These are phyloP conservation scores for Aspergillus funiculosus DNA, from an alignment of 495 filamentous ascomycete species.

Conservation along the genomic window DNA sequence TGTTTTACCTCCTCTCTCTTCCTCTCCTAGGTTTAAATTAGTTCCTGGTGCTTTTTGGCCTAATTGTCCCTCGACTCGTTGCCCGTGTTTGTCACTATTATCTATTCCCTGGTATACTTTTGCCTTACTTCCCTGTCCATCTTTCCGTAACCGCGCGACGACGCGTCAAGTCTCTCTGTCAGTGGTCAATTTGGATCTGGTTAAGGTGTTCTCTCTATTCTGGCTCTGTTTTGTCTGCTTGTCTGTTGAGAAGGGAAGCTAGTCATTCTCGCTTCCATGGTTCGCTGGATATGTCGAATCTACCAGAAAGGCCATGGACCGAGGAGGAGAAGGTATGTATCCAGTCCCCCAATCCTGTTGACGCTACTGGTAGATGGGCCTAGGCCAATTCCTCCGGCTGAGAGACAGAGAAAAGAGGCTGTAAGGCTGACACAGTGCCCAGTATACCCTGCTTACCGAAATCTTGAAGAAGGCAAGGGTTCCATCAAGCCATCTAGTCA, in stretches of 20 bases:
- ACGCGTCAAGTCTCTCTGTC: conserved; percentile 12
- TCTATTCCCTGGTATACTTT: no score
- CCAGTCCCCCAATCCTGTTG: neutral
- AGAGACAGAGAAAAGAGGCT: neutral
- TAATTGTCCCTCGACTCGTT: conserved; percentile 22
- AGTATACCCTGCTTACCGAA: conserved; percentile 53
- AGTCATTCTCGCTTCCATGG: conserved; percentile 33
- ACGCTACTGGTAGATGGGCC: neutral
- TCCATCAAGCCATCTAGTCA: conserved; percentile 42
- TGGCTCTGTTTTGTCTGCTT: conserved; percentile 12
- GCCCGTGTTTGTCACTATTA: conserved; percentile 9
- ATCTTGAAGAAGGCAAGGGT: conserved; percentile 56
- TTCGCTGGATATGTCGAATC: conserved; percentile 43
- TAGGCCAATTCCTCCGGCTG: neutral
- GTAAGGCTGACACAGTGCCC: conserved; percentile 18
- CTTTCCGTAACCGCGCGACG: conserved; percentile 17
- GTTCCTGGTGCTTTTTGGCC: conserved; percentile 16
- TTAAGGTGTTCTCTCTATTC: neutral
- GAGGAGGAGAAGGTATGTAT: conserved; percentile 55
- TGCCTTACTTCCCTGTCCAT: no score
- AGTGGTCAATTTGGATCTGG: neutral
- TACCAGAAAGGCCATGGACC: conserved; percentile 48
- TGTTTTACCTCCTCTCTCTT: conserved; percentile 9
- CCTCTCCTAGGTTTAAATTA: conserved; percentile 12
- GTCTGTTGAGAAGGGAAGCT: conserved; percentile 12